These are phyloP conservation scores for Rostrohypoxylon terebratum DNA, from an alignment of 495 filamentous ascomycete species.

Conservation along the genomic window DNA sequence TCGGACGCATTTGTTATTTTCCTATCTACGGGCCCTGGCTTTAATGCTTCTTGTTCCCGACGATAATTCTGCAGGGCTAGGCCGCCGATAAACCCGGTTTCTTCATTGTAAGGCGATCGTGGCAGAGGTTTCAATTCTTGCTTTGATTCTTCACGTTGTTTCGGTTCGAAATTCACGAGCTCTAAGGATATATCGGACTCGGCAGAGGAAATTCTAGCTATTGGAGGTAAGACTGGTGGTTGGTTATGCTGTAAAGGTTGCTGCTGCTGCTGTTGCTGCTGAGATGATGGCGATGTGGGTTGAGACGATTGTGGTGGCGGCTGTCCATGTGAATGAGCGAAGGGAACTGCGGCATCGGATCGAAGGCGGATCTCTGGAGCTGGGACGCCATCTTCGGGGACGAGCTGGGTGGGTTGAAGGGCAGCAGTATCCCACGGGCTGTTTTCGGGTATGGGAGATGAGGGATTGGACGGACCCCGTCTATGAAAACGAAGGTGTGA, in stretches of 20 bases:
- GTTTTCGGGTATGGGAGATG: constrained; percentile 61
- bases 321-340: constrained; percentile 43
- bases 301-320: constrained; percentile 35
- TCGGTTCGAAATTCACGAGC: constrained; percentile 31
- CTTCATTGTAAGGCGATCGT: constrained; percentile 45
- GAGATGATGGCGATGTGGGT: constrained; percentile 14
- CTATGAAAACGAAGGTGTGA: constrained; percentile 67
- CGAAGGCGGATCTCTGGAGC: constrained; percentile 55
- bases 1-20: constrained; percentile 39
- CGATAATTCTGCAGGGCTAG: constrained; percentile 55
- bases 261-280: constrained; percentile 29
- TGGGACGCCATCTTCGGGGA: constrained; percentile 54
- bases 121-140: constrained; percentile 48
- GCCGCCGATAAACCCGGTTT: constrained; percentile 56
- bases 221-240: constrained; percentile 61
- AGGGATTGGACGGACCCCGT: constrained; percentile 64
- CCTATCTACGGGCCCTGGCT: constrained; percentile 37
- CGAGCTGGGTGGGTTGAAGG: constrained; percentile 53
- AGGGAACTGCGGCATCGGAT: constrained; percentile 51
- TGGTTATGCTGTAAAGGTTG: constrained; percentile 30
- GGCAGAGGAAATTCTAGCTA: constrained; percentile 58
- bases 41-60: constrained; percentile 43
- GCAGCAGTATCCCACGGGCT: constrained; percentile 53
- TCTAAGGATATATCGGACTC: constrained; percentile 46
- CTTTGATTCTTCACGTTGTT: constrained; percentile 47